A percentile compares a stretch with the other conserved stretches of the same genome.
phyloP scores from a whole-genome alignment of 1,139 yeast species.

The Debaryomyces psychrophilus region DNA sequence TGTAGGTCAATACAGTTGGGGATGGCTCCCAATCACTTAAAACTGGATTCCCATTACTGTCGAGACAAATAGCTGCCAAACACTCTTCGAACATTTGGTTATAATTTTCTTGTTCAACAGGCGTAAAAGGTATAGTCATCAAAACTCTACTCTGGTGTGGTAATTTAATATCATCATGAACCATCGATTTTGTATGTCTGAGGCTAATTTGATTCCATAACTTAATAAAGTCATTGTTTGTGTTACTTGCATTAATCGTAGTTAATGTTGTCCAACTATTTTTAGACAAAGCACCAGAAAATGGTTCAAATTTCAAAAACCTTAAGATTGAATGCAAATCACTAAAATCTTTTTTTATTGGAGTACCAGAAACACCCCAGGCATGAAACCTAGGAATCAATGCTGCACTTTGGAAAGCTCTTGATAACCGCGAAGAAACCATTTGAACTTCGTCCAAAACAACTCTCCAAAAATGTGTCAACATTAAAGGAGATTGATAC shows the following conservation, averaged over 20 bases:
- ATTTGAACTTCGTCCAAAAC: constrained; percentile 93
- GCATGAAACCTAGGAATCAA: constrained; percentile 83
- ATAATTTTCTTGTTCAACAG: constrained; percentile 83
- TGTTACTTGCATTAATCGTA: constrained; percentile 15
- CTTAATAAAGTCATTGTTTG: constrained; percentile 44
- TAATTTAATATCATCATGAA: constrained; percentile 69
- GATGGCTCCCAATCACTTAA: constrained; percentile 56
- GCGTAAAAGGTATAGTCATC: constrained; percentile 72
- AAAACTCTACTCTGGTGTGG: constrained; percentile 78
- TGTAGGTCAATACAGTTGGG: constrained; percentile 38
- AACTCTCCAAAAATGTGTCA: constrained; percentile 88
- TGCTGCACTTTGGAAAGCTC: constrained; percentile 80
- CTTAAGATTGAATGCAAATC: constrained; percentile 74
- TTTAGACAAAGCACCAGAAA: constrained; percentile 45
- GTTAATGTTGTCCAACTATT: constrained; percentile 39
- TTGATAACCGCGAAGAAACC: constrained; percentile 73
- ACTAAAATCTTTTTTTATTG: constrained; percentile 64
- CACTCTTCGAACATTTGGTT: constrained; percentile 64
- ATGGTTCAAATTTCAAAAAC: constrained; percentile 71
- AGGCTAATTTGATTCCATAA: constrained; percentile 57
- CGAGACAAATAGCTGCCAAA: constrained; percentile 62
- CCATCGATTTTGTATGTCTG: constrained; percentile 85
- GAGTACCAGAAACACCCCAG: constrained; percentile 98
- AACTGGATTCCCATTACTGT: constrained; percentile 58
- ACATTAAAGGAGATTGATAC: constrained; percentile 79